These are phyloP conservation scores for Chlamydomonas schloesseri DNA, from an alignment of 139 green algal species.

Conservation along the genomic window DNA sequence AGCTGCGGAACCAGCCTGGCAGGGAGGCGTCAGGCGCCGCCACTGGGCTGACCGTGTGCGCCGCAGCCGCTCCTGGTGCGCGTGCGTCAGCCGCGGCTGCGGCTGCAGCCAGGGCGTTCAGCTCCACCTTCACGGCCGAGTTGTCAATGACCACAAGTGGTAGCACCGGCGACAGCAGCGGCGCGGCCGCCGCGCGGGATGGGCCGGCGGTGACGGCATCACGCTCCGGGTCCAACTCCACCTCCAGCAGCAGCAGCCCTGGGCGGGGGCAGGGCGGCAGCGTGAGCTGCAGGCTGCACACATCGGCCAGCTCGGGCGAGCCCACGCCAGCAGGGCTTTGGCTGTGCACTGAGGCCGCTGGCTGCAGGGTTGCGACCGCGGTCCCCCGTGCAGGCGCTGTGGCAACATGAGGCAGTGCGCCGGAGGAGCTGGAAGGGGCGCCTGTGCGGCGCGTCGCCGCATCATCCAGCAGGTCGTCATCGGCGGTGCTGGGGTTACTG, in stretches of 20 bases:
- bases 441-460: no score
- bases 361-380: no score
- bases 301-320: neutral
- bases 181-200: no score
- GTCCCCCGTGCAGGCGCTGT: no score
- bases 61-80: neutral
- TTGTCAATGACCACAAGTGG: slow-evolving; percentile 17
- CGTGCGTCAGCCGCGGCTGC: neutral
- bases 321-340: no score
- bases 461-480: no score
- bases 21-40: neutral
- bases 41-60: no score
- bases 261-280: neutral
- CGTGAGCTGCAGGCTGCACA: neutral
- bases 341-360: no score
- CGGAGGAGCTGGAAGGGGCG: no score
- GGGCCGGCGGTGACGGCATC: neutral
- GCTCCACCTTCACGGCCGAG: neutral
- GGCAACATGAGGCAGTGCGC: no score
- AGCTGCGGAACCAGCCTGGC: neutral
- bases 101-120: neutral
- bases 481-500: no score
- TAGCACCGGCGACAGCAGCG: neutral
- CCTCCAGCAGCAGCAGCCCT: slow-evolving; percentile 18
- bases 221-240: neutral